These are phyloP conservation scores for Aspergillus sp. DNA, from an alignment of 2,329 filamentous ascomycete species.

Conservation along the genomic window DNA sequence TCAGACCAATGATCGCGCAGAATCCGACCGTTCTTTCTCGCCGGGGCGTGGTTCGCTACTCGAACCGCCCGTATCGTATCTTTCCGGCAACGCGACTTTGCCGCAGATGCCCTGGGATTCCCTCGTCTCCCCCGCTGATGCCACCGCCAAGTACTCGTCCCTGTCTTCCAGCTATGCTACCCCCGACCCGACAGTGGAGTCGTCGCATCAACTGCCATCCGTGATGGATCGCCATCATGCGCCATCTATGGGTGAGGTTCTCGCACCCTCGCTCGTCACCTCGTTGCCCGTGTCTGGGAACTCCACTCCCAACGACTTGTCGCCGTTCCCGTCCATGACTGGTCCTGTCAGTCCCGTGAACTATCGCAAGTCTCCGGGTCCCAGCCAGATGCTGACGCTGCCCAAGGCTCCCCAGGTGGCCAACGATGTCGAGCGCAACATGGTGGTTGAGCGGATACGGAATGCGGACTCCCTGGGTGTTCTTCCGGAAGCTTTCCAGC, in stretches of 20 bases:
- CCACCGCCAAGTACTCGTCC: slow-evolving; percentile 58
- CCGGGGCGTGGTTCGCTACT: slow-evolving; percentile 63
- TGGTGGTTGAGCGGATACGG: slow-evolving; percentile 79
- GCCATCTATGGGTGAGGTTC: slow-evolving; percentile 44
- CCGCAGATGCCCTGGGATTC: slow-evolving; percentile 88
- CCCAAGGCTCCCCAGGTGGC: slow-evolving; percentile 70
- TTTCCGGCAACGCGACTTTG: slow-evolving; percentile 68
- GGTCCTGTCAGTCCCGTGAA: slow-evolving; percentile 61
- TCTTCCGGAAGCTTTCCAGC: slow-evolving; percentile 79
- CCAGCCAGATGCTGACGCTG: slow-evolving; percentile 55
- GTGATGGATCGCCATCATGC: slow-evolving; percentile 58
- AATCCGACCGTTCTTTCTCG: slow-evolving; percentile 58
- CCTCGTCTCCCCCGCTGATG: slow-evolving; percentile 66
- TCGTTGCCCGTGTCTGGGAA: slow-evolving; percentile 61
- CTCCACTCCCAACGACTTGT: slow-evolving; percentile 64
- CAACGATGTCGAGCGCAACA: slow-evolving; percentile 74
- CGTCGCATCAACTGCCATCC: slow-evolving; percentile 56
- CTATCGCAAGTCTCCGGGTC: slow-evolving; percentile 61
- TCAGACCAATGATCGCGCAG: slow-evolving; percentile 40
- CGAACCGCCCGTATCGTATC: slow-evolving; percentile 68
- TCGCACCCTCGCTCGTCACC: slow-evolving; percentile 61
- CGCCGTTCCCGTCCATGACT: slow-evolving; percentile 61
- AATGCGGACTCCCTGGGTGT: slow-evolving; percentile 70
- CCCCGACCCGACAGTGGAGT: slow-evolving; percentile 50
- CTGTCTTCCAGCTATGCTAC: slow-evolving; percentile 59